Evolutionary conservation across 768 basidiomycete genomes (phyloP), one percentile per base, ranked within the genome.

Genomic region (Amanita subjunquillea): DNA sequence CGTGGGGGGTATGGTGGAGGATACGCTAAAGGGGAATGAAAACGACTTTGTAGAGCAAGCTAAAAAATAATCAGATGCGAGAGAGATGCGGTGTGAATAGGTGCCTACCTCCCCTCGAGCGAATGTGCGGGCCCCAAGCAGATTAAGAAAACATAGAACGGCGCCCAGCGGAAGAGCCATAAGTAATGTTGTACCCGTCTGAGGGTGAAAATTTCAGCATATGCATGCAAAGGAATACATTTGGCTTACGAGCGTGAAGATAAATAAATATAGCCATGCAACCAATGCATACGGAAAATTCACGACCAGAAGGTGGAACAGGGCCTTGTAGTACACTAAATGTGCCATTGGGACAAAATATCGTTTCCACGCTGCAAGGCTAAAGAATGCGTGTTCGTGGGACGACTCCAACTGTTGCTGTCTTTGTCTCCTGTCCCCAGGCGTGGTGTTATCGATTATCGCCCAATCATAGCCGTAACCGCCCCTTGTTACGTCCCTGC

Each of bases 151-250:
- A 64, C 86, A 89, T 15, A 90, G 68, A 8, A 90, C 68, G 2
- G 83, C 83, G 10, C 89, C 88, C 15, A 91, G 67, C 1, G 88
- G 88, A 3, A 91, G 73, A 0, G 85, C 83, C 60, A 91, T 74
- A n/a, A 91, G 75, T 12, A 88, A 74, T 0, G 83, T 87, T 23
- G 88, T 91, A 9, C 88, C 88, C 0, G 82, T 76, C 87, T 91
- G 57, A 48, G 38, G 42, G 47, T 22, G 8, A n/a, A 3, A 7
- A 38, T 30, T 43, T 34, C 17, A 22, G 46, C n/a, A 54, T 34
- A 41, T n/a, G 41, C 23, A 47, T 22, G 4, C 12, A 10, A 7
- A 34, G 34, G 12, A 13, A 5, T 0, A 13, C 4, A 13, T 32
- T 9, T 34, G 23, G 72, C 83, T 58, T 59, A 89, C 88, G 65